Conservation (phyloP, 768 basidiomycete genomes). For the Boletus sensibilis region DNA sequence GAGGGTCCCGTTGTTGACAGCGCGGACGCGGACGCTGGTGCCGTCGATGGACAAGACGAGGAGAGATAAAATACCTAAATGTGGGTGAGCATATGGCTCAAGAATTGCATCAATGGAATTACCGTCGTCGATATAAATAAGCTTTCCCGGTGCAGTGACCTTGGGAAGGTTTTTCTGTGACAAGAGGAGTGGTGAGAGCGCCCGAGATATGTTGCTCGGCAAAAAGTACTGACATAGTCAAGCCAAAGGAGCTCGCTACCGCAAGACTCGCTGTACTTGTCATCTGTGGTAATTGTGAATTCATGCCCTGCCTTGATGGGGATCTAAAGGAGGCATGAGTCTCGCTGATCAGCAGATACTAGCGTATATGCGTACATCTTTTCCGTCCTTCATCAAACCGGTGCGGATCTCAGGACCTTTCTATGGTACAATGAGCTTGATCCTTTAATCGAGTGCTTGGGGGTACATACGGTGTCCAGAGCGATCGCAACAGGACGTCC, state of each 20-base stretch:
- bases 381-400: constrained; percentile 82
- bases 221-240: constrained; percentile 74
- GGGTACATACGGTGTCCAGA: constrained; percentile 79
- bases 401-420: constrained; percentile 99
- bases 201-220: neutral
- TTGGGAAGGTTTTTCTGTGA: constrained; percentile 84
- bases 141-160: constrained; percentile 95
- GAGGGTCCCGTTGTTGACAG: constrained; percentile 88
- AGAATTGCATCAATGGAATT: constrained; percentile 7
- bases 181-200: neutral
- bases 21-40: constrained; percentile 74
- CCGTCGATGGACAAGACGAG: constrained; percentile 90
- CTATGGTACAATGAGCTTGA: constrained; percentile 38
- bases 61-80: constrained; percentile 76
- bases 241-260: constrained; percentile 86
- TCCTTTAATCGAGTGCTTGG: neutral
- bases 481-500: constrained; percentile 97
- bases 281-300: constrained; percentile 85
- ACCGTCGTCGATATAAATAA: constrained; percentile 98
- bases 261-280: constrained; percentile 72
- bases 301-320: constrained; percentile 89
- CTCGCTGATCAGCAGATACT: neutral
- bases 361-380: constrained; percentile 63
- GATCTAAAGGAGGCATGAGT: constrained; percentile 46
- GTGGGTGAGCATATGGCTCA: constrained; percentile 1